Percentiles rank a stretch among this genome's conserved stretches.
phyloP scores from a whole-genome alignment of 73 alveolate species.

The Tetrahymena malaccensis region DNA sequence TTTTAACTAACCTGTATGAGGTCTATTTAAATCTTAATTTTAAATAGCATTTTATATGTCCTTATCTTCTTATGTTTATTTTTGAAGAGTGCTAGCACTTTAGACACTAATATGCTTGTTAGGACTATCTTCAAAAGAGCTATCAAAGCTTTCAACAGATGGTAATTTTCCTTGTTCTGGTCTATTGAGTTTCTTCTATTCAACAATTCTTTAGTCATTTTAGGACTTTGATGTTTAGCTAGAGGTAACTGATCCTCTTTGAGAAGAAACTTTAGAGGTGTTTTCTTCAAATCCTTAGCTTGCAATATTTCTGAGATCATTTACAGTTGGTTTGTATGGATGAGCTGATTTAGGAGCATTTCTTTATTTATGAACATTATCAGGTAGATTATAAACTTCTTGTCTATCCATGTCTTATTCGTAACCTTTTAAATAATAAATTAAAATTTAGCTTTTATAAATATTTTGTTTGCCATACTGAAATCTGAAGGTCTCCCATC shows the following conservation, averaged over 20 bases:
- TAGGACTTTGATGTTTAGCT: background rate
- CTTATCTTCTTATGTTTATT: background rate
- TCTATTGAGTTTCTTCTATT: background rate
- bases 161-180: background rate
- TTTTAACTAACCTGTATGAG: background rate
- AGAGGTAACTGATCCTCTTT: background rate
- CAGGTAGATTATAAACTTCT: slow-evolving; percentile 24
- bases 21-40: background rate
- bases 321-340: slow-evolving; percentile 7
- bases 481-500: background rate
- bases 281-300: background rate
- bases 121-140: background rate
- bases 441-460: background rate
- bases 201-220: background rate
- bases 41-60: background rate
- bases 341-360: background rate
- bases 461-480: background rate
- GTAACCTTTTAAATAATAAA: background rate
- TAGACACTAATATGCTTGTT: background rate
- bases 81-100: background rate
- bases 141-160: background rate
- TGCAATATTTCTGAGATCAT: slow-evolving; percentile 11
- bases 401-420: background rate
- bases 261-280: background rate
- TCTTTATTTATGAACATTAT: background rate